These are phyloP conservation scores for Nidula microcarpa DNA, from an alignment of 768 basidiomycete species.

Conservation along the genomic window DNA sequence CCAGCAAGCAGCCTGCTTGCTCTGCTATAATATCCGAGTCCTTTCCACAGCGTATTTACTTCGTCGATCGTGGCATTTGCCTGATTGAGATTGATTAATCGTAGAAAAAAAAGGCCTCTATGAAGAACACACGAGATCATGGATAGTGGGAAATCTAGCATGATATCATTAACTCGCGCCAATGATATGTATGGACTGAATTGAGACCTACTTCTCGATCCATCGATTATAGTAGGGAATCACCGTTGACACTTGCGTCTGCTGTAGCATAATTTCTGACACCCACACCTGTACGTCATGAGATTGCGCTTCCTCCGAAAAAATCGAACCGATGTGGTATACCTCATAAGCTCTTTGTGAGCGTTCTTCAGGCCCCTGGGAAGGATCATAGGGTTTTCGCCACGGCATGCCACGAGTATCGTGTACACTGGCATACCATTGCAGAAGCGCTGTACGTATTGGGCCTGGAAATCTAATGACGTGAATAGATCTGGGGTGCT, in stretches of 20 bases:
- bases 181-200: background rate
- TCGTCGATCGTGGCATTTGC: slow-evolving; percentile 74
- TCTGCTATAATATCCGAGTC: slow-evolving; percentile 87
- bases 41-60: slow-evolving; percentile 90
- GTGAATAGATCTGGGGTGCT: slow-evolving; percentile 49
- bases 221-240: slow-evolving; percentile 90
- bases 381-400: slow-evolving; percentile 69
- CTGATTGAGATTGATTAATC: too few relatives aligned
- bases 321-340: background rate
- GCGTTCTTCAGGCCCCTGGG: slow-evolving; percentile 51
- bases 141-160: slow-evolving; percentile 76
- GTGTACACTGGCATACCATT: slow-evolving; percentile 73
- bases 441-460: slow-evolving; percentile 47
- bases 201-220: slow-evolving; percentile 65
- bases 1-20: slow-evolving; percentile 79
- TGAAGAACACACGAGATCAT: slow-evolving; percentile 55
- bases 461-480: slow-evolving; percentile 33
- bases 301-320: background rate
- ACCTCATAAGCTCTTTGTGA: slow-evolving; percentile 93
- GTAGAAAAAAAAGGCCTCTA: slow-evolving; percentile 6
- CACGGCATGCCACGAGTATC: slow-evolving; percentile 85
- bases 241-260: slow-evolving; percentile 92
- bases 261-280: slow-evolving; percentile 94
- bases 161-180: slow-evolving; percentile 7
- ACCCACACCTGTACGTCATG: slow-evolving; percentile 66